Base-by-base conservation (phyloP, 2,329 filamentous ascomycete species). In the Talaromyces atroroseus region DNA sequence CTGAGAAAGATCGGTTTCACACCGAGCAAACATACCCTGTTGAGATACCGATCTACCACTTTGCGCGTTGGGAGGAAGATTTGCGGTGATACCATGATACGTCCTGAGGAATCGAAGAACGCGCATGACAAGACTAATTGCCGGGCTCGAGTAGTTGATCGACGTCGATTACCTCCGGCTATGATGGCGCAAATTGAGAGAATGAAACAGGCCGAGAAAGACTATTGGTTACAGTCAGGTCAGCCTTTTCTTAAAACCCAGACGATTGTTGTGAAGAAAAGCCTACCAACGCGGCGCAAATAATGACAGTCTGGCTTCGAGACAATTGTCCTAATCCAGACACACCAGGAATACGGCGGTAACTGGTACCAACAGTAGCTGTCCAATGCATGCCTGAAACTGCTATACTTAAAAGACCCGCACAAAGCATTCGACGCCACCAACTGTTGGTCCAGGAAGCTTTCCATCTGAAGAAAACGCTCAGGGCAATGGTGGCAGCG, bases 371-470 rank as follows among this genome's bases (percentile, higher is more conserved):
- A 11, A 82, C 79, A 3, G 86, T 81, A 32, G 87, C 90, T 56
- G 87, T 87, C 87, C 89, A 95, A 72, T 95, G 90, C 90, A 95
- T 94, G 1, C 88, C 89, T 10, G 86, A 91, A 2, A 94, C 88
- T 42, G 87, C 89, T 16, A 82, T 78, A 8, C 88, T 87, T 42
- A 95, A 78, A 18, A 91, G 71, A 47, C 83, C 73, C 10, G 86
- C 87, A 59, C 85, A 89, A 2, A 85, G 64, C 10, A 80, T 72
- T 58, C 89, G 79, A 67, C 90, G 89, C 86, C 86, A 91, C 82
- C 87, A 90, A 16, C 82, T 83, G 64, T 86, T 87, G 49, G 87
- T 88, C 89, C 90, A 95, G 16, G 82, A 80, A 16, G 86, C 83
- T 61, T 86, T 82, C 70, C 88, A 85, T 56, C 87, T 81, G 72